Evolutionary conservation across 2,329 filamentous ascomycete genomes (phyloP), one percentile per base, ranked within the genome.

Genomic region (Ilyonectria robusta): DNA sequence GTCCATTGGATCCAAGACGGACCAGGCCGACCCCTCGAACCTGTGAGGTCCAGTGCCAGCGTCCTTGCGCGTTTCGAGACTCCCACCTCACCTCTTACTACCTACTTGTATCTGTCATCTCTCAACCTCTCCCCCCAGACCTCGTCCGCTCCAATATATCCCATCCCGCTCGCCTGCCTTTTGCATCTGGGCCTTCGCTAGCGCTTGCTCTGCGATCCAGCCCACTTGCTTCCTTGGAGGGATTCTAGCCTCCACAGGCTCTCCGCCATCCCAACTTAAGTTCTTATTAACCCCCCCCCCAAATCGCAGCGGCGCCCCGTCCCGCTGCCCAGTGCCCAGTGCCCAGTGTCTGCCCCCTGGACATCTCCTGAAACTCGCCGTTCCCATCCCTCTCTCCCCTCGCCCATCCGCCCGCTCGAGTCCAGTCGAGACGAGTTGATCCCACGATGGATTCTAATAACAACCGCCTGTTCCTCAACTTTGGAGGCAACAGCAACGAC

Each of bases 401-500:
- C 60, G 60, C 67, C 56, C 65, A 59, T 60, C 68, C 67, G 65
- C 48, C 68, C 68, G 67, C 62, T 73, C 70, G 69, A 70, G 56
- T 68, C 54, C 69, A 63, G 62, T 66, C 70, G 67, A 70, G 48
- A 67, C 64, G 69, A 66, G 62, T 55, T 65, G 65, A 72, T 48
- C 40, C 48, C 78, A 84, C 77, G 67, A 88, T 89, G 86, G 85
- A 86, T 75, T 80, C 82, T 74, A 84, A 84, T 81, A 90, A 90
- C 77, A 88, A 89, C 71, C 87, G 88, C 65, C 86, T 92, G 62
- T 87, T 88, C 78, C 86, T 93, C 78, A 92, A 92, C 81, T 89
- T 91, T 74, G 87, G 85, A 42, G 63, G 58, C 78, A 91, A 88
- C 81, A 88, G 87, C 79, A 90, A 89, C 81, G 88, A 91, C 75